These are phyloP conservation scores for grape (Vitis vinifera) DNA, from an alignment of 164 flowering plant species.

Conservation along the genomic window ASM3070453v1 NC_081818.1:27479001-27479500, in stretches of 20 bases:
- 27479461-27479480: conserved; percentile 71
- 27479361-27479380: conserved; percentile 37
- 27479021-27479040: conserved; percentile 97
- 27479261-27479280: conserved; percentile 35
- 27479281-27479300: conserved; percentile 30
- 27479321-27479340: conserved; percentile 40
- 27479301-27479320: conserved; percentile 30
- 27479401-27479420: conserved; percentile 29
- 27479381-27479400: conserved; percentile 34
- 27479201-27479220: conserved; percentile 82
- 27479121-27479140: conserved; percentile 85
- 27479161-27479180: conserved; percentile 73
- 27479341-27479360: conserved; percentile 19
- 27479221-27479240: conserved; percentile 63
- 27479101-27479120: conserved; percentile 68
- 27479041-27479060: conserved; percentile 96
- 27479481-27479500: conserved; percentile 38
- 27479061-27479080: conserved; percentile 98
- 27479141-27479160: conserved; percentile 90
- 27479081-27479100: conserved; percentile 89
- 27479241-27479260: conserved; percentile 35
- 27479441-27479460: conserved; percentile 43
- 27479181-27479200: conserved; percentile 76
- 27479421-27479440: conserved; percentile 37
- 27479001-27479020: conserved; percentile 96